These are phyloP conservation scores for Alternaria burnsii DNA, from an alignment of 2,329 filamentous ascomycete genomes.

Conservation along the genomic window DNA sequence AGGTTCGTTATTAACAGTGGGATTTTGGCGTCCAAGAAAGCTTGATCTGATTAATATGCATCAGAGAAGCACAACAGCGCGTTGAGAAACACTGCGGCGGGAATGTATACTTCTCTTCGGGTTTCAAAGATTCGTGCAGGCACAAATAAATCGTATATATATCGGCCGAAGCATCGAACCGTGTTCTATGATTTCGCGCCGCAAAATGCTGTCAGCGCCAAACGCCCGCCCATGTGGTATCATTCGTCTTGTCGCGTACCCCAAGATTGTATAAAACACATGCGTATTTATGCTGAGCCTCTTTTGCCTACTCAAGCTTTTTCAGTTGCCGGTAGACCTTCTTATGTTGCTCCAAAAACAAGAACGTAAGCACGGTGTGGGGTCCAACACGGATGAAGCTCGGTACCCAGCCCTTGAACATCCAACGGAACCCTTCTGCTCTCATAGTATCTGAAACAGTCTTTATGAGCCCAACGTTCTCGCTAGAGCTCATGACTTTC, in stretches of 20 bases:
- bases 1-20: not conserved
- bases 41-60: not conserved
- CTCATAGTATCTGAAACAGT: slow-evolving; percentile 73
- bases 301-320: slow-evolving; percentile 3
- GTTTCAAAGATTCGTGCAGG: not conserved
- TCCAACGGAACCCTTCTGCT: slow-evolving; percentile 78
- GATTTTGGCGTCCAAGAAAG: not conserved
- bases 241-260: slow-evolving; percentile 5
- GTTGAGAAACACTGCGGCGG: not conserved
- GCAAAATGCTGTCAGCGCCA: slow-evolving; percentile 4
- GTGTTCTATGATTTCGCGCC: slow-evolving; percentile 3
- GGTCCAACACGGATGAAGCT: slow-evolving; percentile 72
- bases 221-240: slow-evolving; percentile 21
- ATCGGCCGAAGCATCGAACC: not conserved
- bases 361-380: slow-evolving; percentile 86
- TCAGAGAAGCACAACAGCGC: not conserved
- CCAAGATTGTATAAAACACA: not conserved
- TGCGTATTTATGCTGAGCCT: not conserved
- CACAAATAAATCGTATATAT: not conserved
- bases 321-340: slow-evolving; percentile 68
- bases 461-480: slow-evolving; percentile 63
- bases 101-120: not conserved
- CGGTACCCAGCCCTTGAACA: slow-evolving; percentile 92
- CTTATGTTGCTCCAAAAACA: slow-evolving; percentile 88
- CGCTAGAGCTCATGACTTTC: slow-evolving; percentile 76